A percentile compares a stretch with the other conserved stretches of the same genome.
Conservation (phyloP, 305 asterid species). For the Fraxinus nigra region DNA sequence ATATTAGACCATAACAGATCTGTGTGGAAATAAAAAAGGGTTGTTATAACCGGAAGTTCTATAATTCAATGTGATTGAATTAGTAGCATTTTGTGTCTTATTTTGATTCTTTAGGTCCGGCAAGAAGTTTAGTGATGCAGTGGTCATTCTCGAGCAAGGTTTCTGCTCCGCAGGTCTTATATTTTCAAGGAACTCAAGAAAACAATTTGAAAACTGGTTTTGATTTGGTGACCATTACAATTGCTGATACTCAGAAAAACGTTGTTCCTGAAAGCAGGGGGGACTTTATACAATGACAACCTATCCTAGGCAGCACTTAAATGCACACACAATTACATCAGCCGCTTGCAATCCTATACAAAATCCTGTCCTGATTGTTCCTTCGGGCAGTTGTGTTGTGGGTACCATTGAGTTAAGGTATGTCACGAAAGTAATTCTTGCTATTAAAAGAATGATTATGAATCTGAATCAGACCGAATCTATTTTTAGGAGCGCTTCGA, state of each 20-base stretch:
- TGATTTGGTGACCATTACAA: constrained; percentile 50
- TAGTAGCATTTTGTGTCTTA: not conserved
- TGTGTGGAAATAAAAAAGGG: not conserved
- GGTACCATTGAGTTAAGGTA: constrained; percentile 77
- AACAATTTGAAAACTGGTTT: constrained; percentile 50
- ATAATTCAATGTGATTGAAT: not conserved
- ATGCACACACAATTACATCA: constrained; percentile 26
- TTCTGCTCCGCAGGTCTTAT: constrained; percentile 46
- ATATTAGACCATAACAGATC: constrained; percentile 20
- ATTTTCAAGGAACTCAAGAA: constrained; percentile 48
- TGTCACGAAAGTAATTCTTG: not conserved
- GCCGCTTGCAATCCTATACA: constrained; percentile 18
- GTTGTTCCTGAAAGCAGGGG: too few relatives aligned
- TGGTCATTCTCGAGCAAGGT: constrained; percentile 60
- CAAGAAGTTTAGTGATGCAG: constrained; percentile 64
- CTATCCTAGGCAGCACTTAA: not conserved
- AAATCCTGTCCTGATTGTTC: constrained; percentile 7
- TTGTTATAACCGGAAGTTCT: not conserved
- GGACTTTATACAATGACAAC: too few relatives aligned
- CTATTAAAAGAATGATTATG: not conserved
- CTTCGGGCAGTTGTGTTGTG: constrained; percentile 39
- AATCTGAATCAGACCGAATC: constrained; percentile 15
- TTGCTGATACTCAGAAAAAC: constrained; percentile 18
- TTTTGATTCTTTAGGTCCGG: constrained; percentile 41
- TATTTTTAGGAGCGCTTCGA: constrained; percentile 41